Percentiles rank a stretch among this genome's conserved stretches.
These are phyloP conservation scores for Exophiala alcalophila DNA, from an alignment of 2,329 filamentous ascomycete species.

Conservation along the genomic window DNA sequence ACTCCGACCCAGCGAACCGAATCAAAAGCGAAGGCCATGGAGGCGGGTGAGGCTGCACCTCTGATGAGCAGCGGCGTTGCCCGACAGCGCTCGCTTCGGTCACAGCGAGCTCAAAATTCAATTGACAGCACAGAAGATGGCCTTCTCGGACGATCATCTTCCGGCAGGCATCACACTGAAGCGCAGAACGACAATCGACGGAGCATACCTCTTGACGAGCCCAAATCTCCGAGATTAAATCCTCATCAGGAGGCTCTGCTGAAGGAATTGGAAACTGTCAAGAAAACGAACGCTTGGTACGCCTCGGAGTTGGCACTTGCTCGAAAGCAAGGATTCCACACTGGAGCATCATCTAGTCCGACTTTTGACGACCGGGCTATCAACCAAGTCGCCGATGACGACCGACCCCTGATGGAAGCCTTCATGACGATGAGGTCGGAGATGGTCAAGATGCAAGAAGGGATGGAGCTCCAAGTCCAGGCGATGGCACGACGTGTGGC, in stretches of 20 bases:
- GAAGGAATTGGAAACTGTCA: conserved; percentile 80
- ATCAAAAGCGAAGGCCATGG: conserved; percentile 45
- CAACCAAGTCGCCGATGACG: conserved; percentile 85
- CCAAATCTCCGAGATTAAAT: conserved; percentile 45
- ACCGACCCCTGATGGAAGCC: conserved; percentile 87
- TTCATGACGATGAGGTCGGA: conserved; percentile 88
- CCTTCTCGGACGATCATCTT: conserved; percentile 41
- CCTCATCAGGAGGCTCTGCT: conserved; percentile 61
- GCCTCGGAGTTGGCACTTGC: conserved; percentile 91
- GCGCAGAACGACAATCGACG: conserved; percentile 41
- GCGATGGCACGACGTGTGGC: conserved; percentile 85
- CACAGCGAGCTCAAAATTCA: conserved; percentile 61
- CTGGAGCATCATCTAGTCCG: conserved; percentile 67
- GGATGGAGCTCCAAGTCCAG: conserved; percentile 83
- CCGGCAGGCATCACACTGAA: conserved; percentile 31
- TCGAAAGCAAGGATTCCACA: conserved; percentile 80
- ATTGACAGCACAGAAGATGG: conserved; percentile 67
- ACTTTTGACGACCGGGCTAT: conserved; percentile 71
- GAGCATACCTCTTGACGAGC: conserved; percentile 41
- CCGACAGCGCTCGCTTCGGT: conserved; percentile 53
- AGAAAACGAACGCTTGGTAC: conserved; percentile 93
- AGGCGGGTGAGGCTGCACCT: conserved; percentile 46
- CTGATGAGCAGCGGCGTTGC: conserved; percentile 41
- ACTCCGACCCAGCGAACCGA: conserved; percentile 57
- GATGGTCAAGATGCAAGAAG: conserved; percentile 80